Base-by-base conservation (phyloP, 306 rosid species). In the Trifolium fragiferum region DNA sequence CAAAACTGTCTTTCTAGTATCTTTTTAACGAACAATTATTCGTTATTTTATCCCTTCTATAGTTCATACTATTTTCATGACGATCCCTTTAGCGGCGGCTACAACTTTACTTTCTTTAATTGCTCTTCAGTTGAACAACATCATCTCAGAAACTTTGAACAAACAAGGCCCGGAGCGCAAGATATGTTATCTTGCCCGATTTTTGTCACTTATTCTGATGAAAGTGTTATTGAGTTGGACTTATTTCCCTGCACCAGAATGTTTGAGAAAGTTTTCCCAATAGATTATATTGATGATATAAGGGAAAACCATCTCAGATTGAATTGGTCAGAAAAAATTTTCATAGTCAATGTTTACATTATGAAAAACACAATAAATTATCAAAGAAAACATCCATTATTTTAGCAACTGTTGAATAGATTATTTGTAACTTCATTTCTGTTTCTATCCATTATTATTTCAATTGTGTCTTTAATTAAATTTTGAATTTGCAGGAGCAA, bases 1-100 rank as follows among this genome's bases (percentile, higher is more conserved):
- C 11, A 38, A 6, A 30, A 4, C 57, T 82, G 85, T 55, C 66
- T 66, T 18, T 12, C 72, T 14, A 16, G 13, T 47, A n/a, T 47
- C 57, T 50, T 78, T 19, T 44, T 76, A 3, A 25, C 9, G 9
- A 21, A 67, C 73, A 18, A 76, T 16, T 57, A 19, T 32, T 68
- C 81, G 6, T 44, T 65, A 15, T 67, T 68, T 21, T 10, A 12
- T 44, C 80, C 80, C 30, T 44, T 2, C 18, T 10, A 15, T 30
- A 30, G 8, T 2, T 5, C 18, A 68, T 6, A 62, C 7, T 30
- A 76, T 35, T 41, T 68, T 3, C 69, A 61, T 0, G 9, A 27
- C 30, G 10, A 4, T 32, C 46, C 80, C 1, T 43, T 13, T 54
- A 66, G 54, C 54, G 0, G 38, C 6, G 15, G 3, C 44, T 6